phyloP scores from a whole-genome alignment of 495 filamentous ascomycete genomes.

The Schizothecium vesticola region DNA sequence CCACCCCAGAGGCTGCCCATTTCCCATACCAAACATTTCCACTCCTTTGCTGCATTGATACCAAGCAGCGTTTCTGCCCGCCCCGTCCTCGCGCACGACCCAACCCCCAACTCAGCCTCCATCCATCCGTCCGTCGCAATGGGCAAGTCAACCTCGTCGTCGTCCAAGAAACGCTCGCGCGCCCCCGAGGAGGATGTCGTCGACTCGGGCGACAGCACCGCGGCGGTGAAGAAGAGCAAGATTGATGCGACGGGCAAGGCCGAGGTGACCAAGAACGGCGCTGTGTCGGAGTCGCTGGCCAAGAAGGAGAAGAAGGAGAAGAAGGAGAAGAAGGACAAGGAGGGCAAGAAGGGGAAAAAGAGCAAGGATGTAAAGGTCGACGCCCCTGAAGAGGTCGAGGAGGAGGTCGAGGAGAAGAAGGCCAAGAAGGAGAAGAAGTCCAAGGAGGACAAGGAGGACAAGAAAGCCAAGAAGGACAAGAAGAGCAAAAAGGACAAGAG shows the following conservation, averaged over 20 bases:
- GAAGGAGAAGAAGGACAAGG: constrained; percentile 31
- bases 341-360: constrained; percentile 25
- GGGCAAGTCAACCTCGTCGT: constrained; percentile 23
- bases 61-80: not conserved
- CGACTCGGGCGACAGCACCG: constrained; percentile 5
- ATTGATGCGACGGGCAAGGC: constrained; percentile 27
- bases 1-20: not conserved
- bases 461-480: constrained; percentile 15
- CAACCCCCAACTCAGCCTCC: not conserved
- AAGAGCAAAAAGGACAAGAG: constrained; percentile 18
- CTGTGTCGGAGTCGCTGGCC: constrained; percentile 30
- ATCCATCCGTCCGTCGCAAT: constrained; percentile 5
- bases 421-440: constrained; percentile 19
- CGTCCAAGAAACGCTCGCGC: constrained; percentile 31
- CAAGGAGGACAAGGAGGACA: constrained; percentile 40
- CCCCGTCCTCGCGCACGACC: not conserved
- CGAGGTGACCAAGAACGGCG: constrained; percentile 38
- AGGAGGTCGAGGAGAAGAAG: constrained; percentile 16
- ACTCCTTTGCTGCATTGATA: not conserved
- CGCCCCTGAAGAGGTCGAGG: constrained; percentile 15
- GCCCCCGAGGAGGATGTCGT: constrained; percentile 27
- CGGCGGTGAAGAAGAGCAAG: constrained; percentile 33
- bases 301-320: constrained; percentile 43
- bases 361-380: constrained; percentile 12
- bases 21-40: not conserved